Conservation (phyloP, 208 protist species). For the Trypanosoma platydactyli region DNA sequence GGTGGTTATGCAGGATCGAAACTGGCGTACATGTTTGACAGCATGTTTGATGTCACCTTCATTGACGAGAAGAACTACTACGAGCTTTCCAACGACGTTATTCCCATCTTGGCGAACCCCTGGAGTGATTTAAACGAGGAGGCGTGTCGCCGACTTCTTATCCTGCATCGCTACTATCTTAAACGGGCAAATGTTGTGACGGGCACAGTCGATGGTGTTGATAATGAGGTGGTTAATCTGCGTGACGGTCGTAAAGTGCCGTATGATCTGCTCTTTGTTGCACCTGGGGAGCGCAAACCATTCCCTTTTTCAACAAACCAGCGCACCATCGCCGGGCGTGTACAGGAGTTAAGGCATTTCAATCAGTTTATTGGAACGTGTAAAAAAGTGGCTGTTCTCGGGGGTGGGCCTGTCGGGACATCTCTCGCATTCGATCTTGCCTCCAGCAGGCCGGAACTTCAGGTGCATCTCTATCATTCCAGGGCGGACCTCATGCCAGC, state of each 20-base stretch:
- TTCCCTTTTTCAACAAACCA: conserved; percentile 74
- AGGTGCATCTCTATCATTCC: conserved; percentile 80
- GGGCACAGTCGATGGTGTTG: conserved; percentile 77
- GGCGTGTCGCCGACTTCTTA: conserved; percentile 70
- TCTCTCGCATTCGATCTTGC: conserved; percentile 74
- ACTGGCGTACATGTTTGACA: conserved; percentile 82
- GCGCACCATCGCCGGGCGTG: conserved; percentile 68
- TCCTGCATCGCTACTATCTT: conserved; percentile 88
- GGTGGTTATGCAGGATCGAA: conserved; percentile 80
- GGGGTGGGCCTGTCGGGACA: conserved; percentile 77
- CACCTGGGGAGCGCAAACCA: conserved; percentile 75
- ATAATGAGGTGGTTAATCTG: conserved; percentile 58
- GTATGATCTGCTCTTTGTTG: conserved; percentile 82
- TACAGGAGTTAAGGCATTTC: conserved; percentile 77
- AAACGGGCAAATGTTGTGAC: conserved; percentile 82
- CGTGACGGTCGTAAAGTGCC: conserved; percentile 62
- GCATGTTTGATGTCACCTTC: conserved; percentile 82
- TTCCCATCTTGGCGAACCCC: conserved; percentile 62
- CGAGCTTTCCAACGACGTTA: conserved; percentile 84
- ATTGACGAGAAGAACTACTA: conserved; percentile 91
- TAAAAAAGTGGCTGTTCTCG: conserved; percentile 82
- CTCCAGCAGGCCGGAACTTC: conserved; percentile 46
- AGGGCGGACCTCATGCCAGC: conserved; percentile 59
- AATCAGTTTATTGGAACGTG: conserved; percentile 69
- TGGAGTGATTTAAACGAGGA: conserved; percentile 67